phyloP scores from a whole-genome alignment of 306 rosid species.

The Phaseolus lunatus region DNA sequence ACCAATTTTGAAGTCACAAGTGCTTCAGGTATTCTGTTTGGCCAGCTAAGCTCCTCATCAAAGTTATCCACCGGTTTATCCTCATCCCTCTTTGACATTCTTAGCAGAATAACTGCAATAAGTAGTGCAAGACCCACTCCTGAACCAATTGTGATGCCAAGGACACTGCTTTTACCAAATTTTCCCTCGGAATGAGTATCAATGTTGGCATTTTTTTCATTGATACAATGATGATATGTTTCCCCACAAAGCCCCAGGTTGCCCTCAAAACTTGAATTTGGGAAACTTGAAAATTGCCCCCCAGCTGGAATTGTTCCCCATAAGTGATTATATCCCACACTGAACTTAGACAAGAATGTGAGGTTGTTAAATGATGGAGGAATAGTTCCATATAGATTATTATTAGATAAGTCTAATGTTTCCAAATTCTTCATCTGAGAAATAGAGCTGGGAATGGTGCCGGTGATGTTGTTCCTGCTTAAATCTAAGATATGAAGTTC shows the following conservation, averaged over 20 bases:
- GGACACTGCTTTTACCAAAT: conserved; percentile 47
- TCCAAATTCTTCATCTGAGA: conserved; percentile 74
- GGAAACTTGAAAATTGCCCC: conserved; percentile 70
- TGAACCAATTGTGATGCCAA: conserved; percentile 52
- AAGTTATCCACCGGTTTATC: conserved; percentile 43
- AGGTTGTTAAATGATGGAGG: conserved; percentile 60
- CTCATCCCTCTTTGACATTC: conserved; percentile 53
- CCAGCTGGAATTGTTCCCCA: conserved; percentile 61
- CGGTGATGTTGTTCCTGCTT: conserved; percentile 65
- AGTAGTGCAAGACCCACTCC: conserved; percentile 59
- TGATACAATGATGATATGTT: conserved; percentile 47
- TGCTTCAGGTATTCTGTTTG: conserved; percentile 56
- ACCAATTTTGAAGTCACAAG: conserved; percentile 62
- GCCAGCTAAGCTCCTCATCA: conserved; percentile 56
- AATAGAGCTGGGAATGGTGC: conserved; percentile 63
- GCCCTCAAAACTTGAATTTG: conserved; percentile 70
- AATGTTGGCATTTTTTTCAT: conserved; percentile 9
- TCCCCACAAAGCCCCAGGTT: conserved; percentile 60
- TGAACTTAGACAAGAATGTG: conserved; percentile 67
- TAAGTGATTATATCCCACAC: conserved; percentile 69
- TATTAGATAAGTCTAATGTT: conserved; percentile 62
- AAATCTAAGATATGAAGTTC: conserved; percentile 62
- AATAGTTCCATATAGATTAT: conserved; percentile 61
- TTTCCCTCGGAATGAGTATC: conserved; percentile 45
- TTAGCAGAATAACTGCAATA: conserved; percentile 55